These are phyloP conservation scores for Nakataea oryzae DNA, from an alignment of 2,329 filamentous ascomycete species.

Conservation along the genomic window DNA sequence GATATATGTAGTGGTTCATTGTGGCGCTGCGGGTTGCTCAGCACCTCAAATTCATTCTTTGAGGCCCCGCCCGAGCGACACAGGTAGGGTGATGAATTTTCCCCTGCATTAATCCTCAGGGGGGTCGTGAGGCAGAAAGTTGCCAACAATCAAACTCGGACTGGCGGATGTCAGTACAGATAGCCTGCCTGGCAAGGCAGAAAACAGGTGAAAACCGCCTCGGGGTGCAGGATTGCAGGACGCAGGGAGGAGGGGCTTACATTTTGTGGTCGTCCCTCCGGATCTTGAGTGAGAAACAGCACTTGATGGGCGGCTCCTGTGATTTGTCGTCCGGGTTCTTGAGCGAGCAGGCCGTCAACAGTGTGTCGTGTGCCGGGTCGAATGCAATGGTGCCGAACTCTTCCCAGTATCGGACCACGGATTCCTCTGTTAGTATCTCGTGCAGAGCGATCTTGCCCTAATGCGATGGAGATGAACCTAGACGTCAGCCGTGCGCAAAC, in stretches of 20 bases:
- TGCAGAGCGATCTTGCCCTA: slow-evolving; percentile 92
- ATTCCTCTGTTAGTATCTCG: slow-evolving; percentile 91
- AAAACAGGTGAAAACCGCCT: not conserved
- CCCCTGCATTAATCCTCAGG: not conserved
- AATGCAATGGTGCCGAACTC: slow-evolving; percentile 98
- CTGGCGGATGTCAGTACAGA: slow-evolving; percentile 37
- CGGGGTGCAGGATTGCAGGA: not conserved
- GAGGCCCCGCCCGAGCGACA: not conserved
- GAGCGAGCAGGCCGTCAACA: slow-evolving; percentile 84
- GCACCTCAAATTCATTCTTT: not conserved
- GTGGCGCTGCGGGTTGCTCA: not conserved
- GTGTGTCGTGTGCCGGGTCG: slow-evolving; percentile 85
- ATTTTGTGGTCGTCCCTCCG: slow-evolving; percentile 91
- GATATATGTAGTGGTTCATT: not conserved
- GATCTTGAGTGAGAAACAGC: slow-evolving; percentile 97
- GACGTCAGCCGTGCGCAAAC: slow-evolving; percentile 1
- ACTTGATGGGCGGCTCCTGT: slow-evolving; percentile 67
- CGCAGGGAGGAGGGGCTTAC: slow-evolving; percentile 51
- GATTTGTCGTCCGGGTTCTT: slow-evolving; percentile 68
- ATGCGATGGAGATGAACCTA: not conserved
- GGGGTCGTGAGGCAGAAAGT: slow-evolving; percentile 83
- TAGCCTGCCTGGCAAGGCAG: not conserved
- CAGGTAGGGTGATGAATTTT: not conserved
- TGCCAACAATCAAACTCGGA: slow-evolving; percentile 89
- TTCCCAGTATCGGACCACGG: slow-evolving; percentile 95